These are phyloP conservation scores for Candida maris DNA, from an alignment of 805 yeast species.

Conservation along the genomic window DNA sequence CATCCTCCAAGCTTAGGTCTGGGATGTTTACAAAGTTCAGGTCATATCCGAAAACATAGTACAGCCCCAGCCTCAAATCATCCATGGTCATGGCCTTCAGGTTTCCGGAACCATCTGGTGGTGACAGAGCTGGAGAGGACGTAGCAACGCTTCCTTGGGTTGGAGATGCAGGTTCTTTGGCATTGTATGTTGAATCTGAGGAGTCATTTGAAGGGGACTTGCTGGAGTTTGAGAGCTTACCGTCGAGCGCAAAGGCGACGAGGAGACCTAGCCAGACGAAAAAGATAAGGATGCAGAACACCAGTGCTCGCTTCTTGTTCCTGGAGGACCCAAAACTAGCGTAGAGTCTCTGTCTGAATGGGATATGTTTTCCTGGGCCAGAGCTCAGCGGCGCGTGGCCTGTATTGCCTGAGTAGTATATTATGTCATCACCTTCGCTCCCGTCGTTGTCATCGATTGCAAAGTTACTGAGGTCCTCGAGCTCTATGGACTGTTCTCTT, in stretches of 20 bases:
- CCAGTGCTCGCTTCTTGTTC: slow-evolving; percentile 12
- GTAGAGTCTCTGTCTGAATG: slow-evolving; percentile 9
- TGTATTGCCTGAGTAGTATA: slow-evolving; percentile 9
- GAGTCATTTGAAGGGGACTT: neutral
- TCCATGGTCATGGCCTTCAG: slow-evolving; percentile 23
- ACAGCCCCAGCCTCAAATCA: slow-evolving; percentile 29
- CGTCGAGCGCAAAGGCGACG: slow-evolving; percentile 20
- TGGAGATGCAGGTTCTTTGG: neutral
- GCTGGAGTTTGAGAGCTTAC: slow-evolving; percentile 15
- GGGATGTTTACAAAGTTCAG: slow-evolving; percentile 24
- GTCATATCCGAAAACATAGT: slow-evolving; percentile 23
- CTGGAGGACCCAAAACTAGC: slow-evolving; percentile 17
- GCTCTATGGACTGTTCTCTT: slow-evolving; percentile 17
- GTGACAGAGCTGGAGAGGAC: neutral
- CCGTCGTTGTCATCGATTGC: slow-evolving; percentile 20
- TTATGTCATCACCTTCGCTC: slow-evolving; percentile 16
- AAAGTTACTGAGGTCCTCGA: slow-evolving; percentile 21
- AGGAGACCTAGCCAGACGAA: slow-evolving; percentile 27
- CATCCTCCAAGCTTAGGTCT: slow-evolving; percentile 31
- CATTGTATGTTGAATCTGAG: neutral
- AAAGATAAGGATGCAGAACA: slow-evolving; percentile 16
- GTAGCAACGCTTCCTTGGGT: neutral
- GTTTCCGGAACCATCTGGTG: slow-evolving; percentile 2
- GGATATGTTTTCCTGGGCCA: slow-evolving; percentile 1
- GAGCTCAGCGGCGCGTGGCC: slow-evolving; percentile 5